Base-by-base conservation (phyloP, 2,329 filamentous ascomycete genomes). In the Escovopsis sp. region DNA sequence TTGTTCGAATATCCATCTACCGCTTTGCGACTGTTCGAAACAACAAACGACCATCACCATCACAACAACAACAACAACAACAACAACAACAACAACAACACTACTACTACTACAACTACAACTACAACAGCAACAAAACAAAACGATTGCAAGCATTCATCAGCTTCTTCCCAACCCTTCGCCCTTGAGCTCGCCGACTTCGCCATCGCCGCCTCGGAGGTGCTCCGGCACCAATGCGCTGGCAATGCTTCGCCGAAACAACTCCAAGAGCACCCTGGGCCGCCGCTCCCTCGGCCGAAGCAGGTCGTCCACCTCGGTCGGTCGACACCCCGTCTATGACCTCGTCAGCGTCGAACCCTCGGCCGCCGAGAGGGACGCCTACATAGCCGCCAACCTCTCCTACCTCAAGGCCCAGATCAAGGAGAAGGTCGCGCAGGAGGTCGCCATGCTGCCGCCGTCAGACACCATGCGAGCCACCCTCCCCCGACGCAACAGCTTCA, bases 361-460 rank as follows among this genome's bases (percentile, higher is more conserved):
- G 10, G 51, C 56, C 4, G 68, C 69, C 2, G 63, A 69, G 33
- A 61, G 70, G 36, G 71, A 79, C 51, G 77, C 77, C 7, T 66
- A 72, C 27, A 63, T 68, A 27, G 76, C 77, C 16, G 77, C 77
- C 7, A 57, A 61, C 25, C 58, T 75, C 46, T 78, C 77, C 2
- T 81, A 71, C 48, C 51, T 58, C 6, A 62, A 67, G 39, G 67
- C 70, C 14, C 60, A 61, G 36, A 58, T 68, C n/a, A 60, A 60
- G 34, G 56, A 58, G 26, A 56, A 60, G 11, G 56, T 38, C 4
- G 42, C 31, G 3, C 28, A 30, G 4, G 45, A 48, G 18, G 41
- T 44, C 33, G 32, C 39, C 33, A 10, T 16, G 10, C 19, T 42
- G 15, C 40, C 39, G 10, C 35, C 36, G n/a, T n/a, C n/a, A 15